Conservation (phyloP, 1,139 yeast species). For the Wickerhamomyces sp. region DNA sequence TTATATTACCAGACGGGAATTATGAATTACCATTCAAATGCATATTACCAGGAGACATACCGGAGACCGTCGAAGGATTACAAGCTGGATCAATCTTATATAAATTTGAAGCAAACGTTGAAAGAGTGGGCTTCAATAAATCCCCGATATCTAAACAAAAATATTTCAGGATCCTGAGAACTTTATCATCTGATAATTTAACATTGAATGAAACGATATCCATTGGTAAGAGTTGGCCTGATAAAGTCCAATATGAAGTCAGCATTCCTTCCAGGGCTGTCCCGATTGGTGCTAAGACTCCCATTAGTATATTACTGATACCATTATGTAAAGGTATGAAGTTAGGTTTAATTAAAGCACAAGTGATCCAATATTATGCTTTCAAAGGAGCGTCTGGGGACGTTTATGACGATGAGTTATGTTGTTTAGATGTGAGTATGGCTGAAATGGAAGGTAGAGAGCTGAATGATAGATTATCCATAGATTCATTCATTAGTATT, state of each 20-base stretch:
- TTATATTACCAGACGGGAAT: conserved; percentile 57
- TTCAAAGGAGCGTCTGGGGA: conserved; percentile 34
- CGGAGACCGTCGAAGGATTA: conserved; percentile 68
- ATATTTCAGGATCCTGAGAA: conserved; percentile 46
- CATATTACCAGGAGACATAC: conserved; percentile 52
- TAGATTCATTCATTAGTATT: conserved; percentile 44
- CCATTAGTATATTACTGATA: conserved; percentile 48
- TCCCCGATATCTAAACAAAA: conserved; percentile 28
- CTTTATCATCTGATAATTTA: conserved; percentile 48
- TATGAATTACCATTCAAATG: conserved; percentile 61
- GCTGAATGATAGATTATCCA: conserved; percentile 45
- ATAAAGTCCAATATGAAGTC: conserved; percentile 60
- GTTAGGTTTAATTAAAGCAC: conserved; percentile 43
- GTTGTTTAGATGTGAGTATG: conserved; percentile 38
- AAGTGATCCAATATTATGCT: conserved; percentile 50
- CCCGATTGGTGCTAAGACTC: conserved; percentile 54
- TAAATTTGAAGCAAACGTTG: conserved; percentile 50
- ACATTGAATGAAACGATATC: conserved; percentile 52
- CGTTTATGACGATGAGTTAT: conserved; percentile 35
- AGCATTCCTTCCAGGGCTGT: conserved; percentile 52
- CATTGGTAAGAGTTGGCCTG: conserved; percentile 61
- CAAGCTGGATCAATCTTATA: conserved; percentile 53
- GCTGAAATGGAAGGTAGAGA: conserved; percentile 35
- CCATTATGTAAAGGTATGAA: conserved; percentile 58
- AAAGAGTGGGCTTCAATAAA: conserved; percentile 36